These are phyloP conservation scores for Paraphoma chrysanthemicola DNA, from an alignment of 2,329 filamentous ascomycete species.

Conservation along the genomic window DNA sequence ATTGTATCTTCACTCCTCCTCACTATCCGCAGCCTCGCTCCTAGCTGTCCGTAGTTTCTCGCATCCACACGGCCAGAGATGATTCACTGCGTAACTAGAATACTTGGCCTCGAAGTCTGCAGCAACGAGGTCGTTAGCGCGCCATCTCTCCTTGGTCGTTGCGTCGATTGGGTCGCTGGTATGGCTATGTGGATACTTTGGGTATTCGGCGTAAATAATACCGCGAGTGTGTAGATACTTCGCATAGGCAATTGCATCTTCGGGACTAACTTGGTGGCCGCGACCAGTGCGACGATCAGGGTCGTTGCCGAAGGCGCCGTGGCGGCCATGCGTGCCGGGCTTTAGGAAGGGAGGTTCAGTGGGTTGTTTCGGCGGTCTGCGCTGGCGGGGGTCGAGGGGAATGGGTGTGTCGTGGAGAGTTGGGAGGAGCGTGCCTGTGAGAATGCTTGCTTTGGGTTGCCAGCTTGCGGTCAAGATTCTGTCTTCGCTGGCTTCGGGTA, in stretches of 20 bases:
- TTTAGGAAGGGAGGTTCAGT: constrained; percentile 21
- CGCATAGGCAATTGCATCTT: constrained; percentile 13
- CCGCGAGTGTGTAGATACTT: not conserved
- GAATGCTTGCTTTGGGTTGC: not conserved
- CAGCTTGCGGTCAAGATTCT: constrained; percentile 8
- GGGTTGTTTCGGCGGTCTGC: not conserved
- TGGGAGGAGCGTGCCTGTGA: not conserved
- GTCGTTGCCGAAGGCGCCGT: constrained; percentile 25
- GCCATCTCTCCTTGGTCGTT: constrained; percentile 3
- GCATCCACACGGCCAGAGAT: constrained; percentile 38
- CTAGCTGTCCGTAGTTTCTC: constrained; percentile 7
- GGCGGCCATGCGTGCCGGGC: constrained; percentile 26
- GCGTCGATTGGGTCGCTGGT: not conserved
- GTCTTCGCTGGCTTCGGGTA: not conserved
- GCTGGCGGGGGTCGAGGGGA: not conserved
- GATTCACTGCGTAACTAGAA: constrained; percentile 12
- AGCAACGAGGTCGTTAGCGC: constrained; percentile 1
- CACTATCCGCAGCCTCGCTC: constrained; percentile 18
- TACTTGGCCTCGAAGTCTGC: constrained; percentile 23
- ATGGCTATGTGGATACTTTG: not conserved
- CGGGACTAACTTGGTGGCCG: constrained; percentile 28
- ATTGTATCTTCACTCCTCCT: constrained; percentile 14
- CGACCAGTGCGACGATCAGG: constrained; percentile 20
- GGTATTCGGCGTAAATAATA: not conserved
- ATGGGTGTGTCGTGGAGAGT: constrained; percentile 7